Percentiles rank a stretch among this genome's conserved stretches.
Conservation (phyloP, 73 alveolate genomes). For the Tetrahymena elliotti region DNA sequence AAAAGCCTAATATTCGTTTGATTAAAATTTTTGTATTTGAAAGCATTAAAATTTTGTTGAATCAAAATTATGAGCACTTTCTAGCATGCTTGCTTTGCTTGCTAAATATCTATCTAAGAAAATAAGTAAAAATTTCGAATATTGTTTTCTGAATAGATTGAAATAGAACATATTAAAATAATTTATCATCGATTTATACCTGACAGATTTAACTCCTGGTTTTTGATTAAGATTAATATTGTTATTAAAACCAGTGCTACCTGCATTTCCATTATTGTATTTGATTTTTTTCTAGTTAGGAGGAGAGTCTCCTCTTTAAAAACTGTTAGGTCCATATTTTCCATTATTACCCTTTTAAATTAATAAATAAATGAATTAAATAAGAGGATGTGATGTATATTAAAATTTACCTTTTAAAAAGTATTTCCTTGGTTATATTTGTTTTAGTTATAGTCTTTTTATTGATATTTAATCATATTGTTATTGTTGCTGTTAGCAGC, state of each 20-base stretch:
- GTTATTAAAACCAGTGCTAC: not conserved
- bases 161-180: not conserved
- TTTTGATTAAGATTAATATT: not conserved
- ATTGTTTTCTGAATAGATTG: not conserved
- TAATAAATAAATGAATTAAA: not conserved
- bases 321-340: not conserved
- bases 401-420: not conserved
- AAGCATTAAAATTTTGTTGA: no score
- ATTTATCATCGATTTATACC: not conserved
- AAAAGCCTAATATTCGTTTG: no score
- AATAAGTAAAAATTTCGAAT: not conserved
- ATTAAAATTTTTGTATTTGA: no score
- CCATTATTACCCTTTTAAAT: not conserved
- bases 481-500: not conserved
- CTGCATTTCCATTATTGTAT: not conserved
- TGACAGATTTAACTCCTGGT: not conserved
- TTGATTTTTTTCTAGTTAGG: not conserved
- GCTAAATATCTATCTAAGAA: not conserved
- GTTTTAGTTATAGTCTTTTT: not conserved
- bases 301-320: not conserved
- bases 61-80: no score
- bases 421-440: not conserved
- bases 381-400: not conserved
- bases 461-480: not conserved
- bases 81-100: no score